Base-by-base conservation (phyloP, 176 grass and related monocot species). In the Triticum timopheevii region DNA sequence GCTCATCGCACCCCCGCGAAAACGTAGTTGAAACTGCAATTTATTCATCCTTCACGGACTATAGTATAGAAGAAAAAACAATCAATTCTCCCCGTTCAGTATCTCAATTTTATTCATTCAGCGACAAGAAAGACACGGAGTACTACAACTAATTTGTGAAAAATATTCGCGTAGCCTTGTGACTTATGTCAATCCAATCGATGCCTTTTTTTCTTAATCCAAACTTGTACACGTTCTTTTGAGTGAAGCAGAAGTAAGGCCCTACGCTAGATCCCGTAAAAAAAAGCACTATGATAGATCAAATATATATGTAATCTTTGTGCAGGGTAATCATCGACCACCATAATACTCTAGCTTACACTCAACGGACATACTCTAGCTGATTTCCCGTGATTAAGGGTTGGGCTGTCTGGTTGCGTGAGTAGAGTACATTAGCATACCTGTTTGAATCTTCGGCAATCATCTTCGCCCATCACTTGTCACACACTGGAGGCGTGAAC, bases 171-270 rank as follows among this genome's bases (percentile, higher is more conserved):
- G 68, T 11, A 71, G 22, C 67, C 38, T 13, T 27, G 22, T 27
- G 22, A 1, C 11, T 36, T 74, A 30, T 47, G 44, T 25, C 30
- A 24, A 45, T 44, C 71, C 5, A 17, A 61, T 62, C 10, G 11
- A 28, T 38, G 34, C 7, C 69, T 4, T 3, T 54, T 54, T 54
- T 74, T 49, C 44, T 13, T 13, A 33, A 33, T 42, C 70, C 4
- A n/a, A 69, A 47, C 59, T 4, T 2, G 7, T 10, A 19, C 22
- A 86, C 30, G 83, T 86, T 72, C 84, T 82, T 86, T 13, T 4
- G 73, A 78, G 71, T 78, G 72, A 78, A 78, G 65, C 88, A 10
- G 64, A 86, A 78, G 72, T 63, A 76, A 82, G 27, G 13, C 27
- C 28, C 83, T 54, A 54, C 5, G 4, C 15, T 54, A 13, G 6